Percentiles rank a stretch among this genome's conserved stretches.
These are phyloP conservation scores for Wickerhamomyces rabaulensis DNA, from an alignment of 805 yeast species.

Conservation along the genomic window DNA sequence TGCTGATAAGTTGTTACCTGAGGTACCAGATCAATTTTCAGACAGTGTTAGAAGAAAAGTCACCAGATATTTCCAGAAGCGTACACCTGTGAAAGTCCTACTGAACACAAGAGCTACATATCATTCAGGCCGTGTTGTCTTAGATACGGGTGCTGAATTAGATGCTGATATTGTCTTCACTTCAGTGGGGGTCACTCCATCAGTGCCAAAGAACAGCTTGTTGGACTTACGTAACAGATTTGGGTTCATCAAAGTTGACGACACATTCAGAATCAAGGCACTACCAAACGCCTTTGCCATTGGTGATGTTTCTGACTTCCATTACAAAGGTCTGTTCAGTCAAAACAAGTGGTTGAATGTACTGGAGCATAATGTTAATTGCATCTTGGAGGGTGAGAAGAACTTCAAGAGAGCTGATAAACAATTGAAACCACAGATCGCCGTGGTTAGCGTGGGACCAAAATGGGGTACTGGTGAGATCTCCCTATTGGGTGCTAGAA, in stretches of 20 bases:
- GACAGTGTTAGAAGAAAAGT: slow-evolving; percentile 13
- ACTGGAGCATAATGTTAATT: slow-evolving; percentile 15
- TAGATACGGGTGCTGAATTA: neutral
- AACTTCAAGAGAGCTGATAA: neutral
- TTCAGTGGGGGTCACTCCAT: slow-evolving; percentile 18
- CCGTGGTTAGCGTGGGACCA: slow-evolving; percentile 23
- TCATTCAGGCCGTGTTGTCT: neutral
- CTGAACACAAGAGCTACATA: slow-evolving; percentile 5
- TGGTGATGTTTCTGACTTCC: slow-evolving; percentile 27
- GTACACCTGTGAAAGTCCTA: slow-evolving; percentile 7
- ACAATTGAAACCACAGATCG: neutral
- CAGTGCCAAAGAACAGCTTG: slow-evolving; percentile 17
- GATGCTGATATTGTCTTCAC: slow-evolving; percentile 6
- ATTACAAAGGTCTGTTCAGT: slow-evolving; percentile 18
- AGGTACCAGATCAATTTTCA: slow-evolving; percentile 2
- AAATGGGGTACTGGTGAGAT: slow-evolving; percentile 24
- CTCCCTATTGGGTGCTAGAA: slow-evolving; percentile 18
- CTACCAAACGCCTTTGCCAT: slow-evolving; percentile 24
- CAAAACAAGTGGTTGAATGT: slow-evolving; percentile 9
- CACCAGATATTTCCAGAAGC: slow-evolving; percentile 5
- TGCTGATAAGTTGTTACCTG: slow-evolving; percentile 7
- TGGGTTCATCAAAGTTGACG: slow-evolving; percentile 19
- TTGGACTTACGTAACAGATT: slow-evolving; percentile 4
- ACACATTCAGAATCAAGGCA: slow-evolving; percentile 19
- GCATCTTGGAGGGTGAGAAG: neutral